Base-by-base conservation (phyloP, 129 eudicot species). In the Arctium minus region DNA sequence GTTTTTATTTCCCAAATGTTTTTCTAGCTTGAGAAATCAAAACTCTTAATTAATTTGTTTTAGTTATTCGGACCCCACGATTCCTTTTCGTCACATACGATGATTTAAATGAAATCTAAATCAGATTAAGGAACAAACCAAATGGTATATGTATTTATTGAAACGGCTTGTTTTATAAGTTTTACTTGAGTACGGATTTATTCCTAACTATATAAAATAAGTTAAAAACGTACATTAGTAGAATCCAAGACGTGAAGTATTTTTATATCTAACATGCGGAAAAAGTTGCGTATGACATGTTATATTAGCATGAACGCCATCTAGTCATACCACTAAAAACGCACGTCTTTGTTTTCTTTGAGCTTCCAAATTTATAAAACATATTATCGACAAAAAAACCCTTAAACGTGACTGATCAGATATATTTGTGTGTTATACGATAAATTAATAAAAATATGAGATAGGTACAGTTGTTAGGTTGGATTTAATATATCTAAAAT, bases 401-500 rank as follows among this genome's bases (percentile, higher is more conserved):
- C 27, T 56, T 56, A 0, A 56, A 0, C 8, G 18, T 60, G n/a
- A 60, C 68, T 17, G 29, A 60, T 60, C 2, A 60, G 29, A 60
- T 17, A 39, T 73, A 74, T n/a, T 8, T 22, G 18, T 1, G 2
- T 8, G 15, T 36, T 64, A 17, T 60, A 60, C 7, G 22, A 73
- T 33, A 33, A 29, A 8, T 10, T 12, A 72, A 71, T 71, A 2
- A 70, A 29, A 8, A 18, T 22, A 42, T 68, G 74, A 79, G 73
- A n/a, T 38, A 72, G 12, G 42, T 73, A 84, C 78, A 72, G 83
- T 84, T 84, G 87, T 84, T 84, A 79, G 80, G 80, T 79, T 84
- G 75, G 87, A 74, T 79, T 69, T 85, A 85, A 85, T 85, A 80
- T 80, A 74, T 9, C 85, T 77, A 77, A 0, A 81, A 77, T 77